These are phyloP conservation scores for Aspergillus brunneoviolaceus DNA, from an alignment of 2,329 filamentous ascomycete genomes.

Conservation along the genomic window DNA sequence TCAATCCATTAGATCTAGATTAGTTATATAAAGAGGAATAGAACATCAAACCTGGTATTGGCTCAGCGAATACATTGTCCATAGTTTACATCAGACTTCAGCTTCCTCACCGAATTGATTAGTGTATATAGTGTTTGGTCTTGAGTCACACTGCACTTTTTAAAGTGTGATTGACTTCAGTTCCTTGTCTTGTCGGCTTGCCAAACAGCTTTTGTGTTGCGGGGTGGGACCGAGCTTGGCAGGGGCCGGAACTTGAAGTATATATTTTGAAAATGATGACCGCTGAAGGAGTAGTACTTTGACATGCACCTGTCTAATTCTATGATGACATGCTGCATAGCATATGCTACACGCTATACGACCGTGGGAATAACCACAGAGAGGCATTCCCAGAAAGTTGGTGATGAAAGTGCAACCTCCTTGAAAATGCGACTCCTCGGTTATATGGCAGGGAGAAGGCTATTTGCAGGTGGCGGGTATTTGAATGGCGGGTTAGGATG, in stretches of 20 bases:
- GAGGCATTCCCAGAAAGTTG: too few species aligned
- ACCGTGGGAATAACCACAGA: background rate
- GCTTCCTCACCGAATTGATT: background rate
- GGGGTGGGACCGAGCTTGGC: too few species aligned
- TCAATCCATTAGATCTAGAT: background rate
- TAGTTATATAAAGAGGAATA: background rate
- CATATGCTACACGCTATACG: too few species aligned
- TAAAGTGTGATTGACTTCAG: too few species aligned
- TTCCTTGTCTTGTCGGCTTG: too few species aligned
- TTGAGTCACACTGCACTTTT: background rate
- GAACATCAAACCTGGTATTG: background rate
- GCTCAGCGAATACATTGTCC: background rate
- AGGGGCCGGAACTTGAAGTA: too few species aligned
- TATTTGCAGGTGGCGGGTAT: background rate
- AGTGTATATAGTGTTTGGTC: background rate
- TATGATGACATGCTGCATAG: too few species aligned
- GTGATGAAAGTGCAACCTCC: background rate
- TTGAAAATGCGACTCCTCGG: background rate
- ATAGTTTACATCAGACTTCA: background rate
- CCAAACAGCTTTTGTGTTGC: too few species aligned
- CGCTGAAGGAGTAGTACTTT: too few species aligned
- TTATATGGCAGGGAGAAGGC: background rate
- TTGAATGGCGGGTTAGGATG: background rate
- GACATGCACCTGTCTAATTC: too few species aligned
- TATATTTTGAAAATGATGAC: too few species aligned